phyloP scores from a whole-genome alignment of 2,329 filamentous ascomycete species.

The Mycocentrospora acerina region DNA sequence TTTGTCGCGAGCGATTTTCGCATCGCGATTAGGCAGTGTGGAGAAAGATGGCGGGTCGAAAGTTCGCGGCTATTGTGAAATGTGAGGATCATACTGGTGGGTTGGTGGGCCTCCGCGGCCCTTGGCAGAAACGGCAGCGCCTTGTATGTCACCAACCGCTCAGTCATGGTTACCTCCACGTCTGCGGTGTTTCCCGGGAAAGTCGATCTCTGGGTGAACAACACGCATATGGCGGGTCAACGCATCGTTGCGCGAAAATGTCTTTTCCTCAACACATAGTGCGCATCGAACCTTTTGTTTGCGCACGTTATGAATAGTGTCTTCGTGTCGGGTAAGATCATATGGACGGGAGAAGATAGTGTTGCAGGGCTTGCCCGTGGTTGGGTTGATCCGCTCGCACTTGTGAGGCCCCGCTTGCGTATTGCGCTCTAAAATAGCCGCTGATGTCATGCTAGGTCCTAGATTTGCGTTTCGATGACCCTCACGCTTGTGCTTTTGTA shows the following conservation, averaged over 20 bases:
- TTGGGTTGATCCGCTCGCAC: conserved; percentile 91
- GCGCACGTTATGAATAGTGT: conserved; percentile 92
- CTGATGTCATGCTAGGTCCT: conserved; percentile 52
- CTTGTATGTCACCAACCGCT: conserved; percentile 12
- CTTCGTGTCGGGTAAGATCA: conserved; percentile 93
- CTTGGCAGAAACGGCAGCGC: conserved; percentile 13
- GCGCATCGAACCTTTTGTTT: conserved; percentile 95
- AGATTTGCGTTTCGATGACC: conserved; percentile 66
- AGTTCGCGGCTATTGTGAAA: conserved; percentile 26
- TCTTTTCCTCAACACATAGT: conserved; percentile 93
- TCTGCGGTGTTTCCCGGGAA: conserved; percentile 65
- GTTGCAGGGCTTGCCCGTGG: conserved; percentile 91
- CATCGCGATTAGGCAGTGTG: too few relatives aligned
- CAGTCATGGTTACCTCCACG: conserved; percentile 44
- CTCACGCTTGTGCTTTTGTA: conserved; percentile 96
- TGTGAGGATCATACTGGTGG: conserved; percentile 10
- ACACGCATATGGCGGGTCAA: conserved; percentile 92
- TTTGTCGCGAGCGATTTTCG: too few relatives aligned
- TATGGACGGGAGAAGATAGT: conserved; percentile 94
- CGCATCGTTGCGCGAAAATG: conserved; percentile 92
- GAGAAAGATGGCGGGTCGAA: too few relatives aligned
- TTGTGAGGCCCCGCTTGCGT: conserved; percentile 91
- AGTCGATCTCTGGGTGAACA: conserved; percentile 85
- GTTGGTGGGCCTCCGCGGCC: conserved; percentile 9
- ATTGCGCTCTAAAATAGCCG: conserved; percentile 64